Base-by-base conservation (phyloP, 2,329 filamentous ascomycete species). In the Orbilia oligospora region DNA sequence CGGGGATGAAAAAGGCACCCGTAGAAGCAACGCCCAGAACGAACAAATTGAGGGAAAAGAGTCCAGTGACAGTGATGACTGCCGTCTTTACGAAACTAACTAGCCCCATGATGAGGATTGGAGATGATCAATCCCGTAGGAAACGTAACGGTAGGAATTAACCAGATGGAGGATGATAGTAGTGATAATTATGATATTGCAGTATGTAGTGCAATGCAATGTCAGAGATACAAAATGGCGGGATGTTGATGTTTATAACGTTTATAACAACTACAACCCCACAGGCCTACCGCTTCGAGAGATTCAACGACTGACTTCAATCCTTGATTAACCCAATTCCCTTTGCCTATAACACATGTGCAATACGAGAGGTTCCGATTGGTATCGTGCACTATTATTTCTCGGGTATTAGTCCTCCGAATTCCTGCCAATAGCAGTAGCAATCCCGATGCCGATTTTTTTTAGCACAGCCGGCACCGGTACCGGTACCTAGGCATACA, bases 1-100 rank as follows among this genome's bases (percentile, higher is more conserved):
- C 63, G 12, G 75, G 68, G 33, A 64, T 63, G 63, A 63, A 67
- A 33, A 78, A 72, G 22, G 75, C 61, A 22, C 75, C 75, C n/a
- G 51, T 38, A 53, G 68, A 53, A 41, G 68, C 68, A 44, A 68
- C 75, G 6, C 33, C 63, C 49, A 72, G 55, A 20, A 72, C 53
- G 33, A 78, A 64, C 33, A 72, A 44, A 12, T 71, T 68, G 41
- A 78, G 68, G 2, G 69, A 67, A 44, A 64, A 38, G 27, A 78
- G 46, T n/a, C 75, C 75, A 46, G 58, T 51, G 46, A 78, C 38
- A 46, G 53, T 55, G 16, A 64, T 46, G 14, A 44, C 46, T 18
- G 65, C 48, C 46, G 69, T 49, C 44, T 27, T 12, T 8, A 63
- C 75, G 27, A 78, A 66, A 18, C 41, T 44, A 8, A 53, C 63